Percentiles rank a stretch among this genome's conserved stretches.
phyloP scores from a whole-genome alignment of 2,329 filamentous ascomycete genomes.

The Aspergillus caelatus region DNA sequence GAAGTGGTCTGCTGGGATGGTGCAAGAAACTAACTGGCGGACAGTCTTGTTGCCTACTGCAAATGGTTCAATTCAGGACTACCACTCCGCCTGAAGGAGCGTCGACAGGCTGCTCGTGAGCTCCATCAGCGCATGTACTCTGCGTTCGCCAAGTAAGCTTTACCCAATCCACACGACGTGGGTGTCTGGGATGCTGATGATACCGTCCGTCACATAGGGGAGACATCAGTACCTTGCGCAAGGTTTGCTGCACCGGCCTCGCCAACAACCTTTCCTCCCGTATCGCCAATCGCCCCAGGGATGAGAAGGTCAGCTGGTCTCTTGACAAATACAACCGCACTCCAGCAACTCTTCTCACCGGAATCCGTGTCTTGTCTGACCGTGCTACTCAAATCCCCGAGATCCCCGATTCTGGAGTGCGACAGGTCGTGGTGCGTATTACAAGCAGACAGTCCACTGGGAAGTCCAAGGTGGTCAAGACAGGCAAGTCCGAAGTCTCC shows the following conservation, averaged over 20 bases:
- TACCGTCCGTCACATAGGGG: slow-evolving; percentile 24
- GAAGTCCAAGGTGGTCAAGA: slow-evolving; percentile 19
- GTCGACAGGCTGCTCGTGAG: slow-evolving; percentile 40
- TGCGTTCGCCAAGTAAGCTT: slow-evolving; percentile 48
- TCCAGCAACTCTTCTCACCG: slow-evolving; percentile 40
- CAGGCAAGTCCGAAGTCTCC: slow-evolving; percentile 8
- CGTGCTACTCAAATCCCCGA: slow-evolving; percentile 46
- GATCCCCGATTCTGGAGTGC: slow-evolving; percentile 40
- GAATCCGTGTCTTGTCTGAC: slow-evolving; percentile 45
- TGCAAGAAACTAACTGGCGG: slow-evolving; percentile 2
- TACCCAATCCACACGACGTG: slow-evolving; percentile 15
- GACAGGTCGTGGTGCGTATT: slow-evolving; percentile 44
- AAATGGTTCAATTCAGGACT: slow-evolving; percentile 36
- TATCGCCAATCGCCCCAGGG: slow-evolving; percentile 36
- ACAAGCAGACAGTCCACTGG: slow-evolving; percentile 41
- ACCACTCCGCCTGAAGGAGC: slow-evolving; percentile 38
- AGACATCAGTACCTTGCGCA: slow-evolving; percentile 38
- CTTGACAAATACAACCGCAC: slow-evolving; percentile 41
- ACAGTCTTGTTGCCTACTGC: slow-evolving; percentile 35
- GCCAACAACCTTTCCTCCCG: slow-evolving; percentile 35
- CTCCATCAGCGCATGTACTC: slow-evolving; percentile 53
- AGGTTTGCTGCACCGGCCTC: slow-evolving; percentile 44
- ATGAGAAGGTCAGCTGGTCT: slow-evolving; percentile 38
- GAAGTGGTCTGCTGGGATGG: not conserved
- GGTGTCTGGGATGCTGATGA: slow-evolving; percentile 13